Percentiles rank a stretch among this genome's conserved stretches.
Conservation (phyloP, 495 filamentous ascomycete genomes). For the Penicillium coprophilum region DNA sequence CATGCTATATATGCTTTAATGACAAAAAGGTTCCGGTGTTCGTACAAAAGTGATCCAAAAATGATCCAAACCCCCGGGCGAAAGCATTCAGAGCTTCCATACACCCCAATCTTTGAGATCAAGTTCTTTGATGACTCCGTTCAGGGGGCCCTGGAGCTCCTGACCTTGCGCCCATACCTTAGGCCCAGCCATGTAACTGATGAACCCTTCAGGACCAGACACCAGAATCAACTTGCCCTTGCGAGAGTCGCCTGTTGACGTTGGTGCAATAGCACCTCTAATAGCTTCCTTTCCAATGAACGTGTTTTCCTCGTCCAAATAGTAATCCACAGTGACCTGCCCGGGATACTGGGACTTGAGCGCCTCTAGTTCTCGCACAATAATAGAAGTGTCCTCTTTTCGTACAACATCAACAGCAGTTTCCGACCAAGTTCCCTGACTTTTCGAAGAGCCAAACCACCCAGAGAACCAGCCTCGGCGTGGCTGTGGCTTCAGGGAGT, state of each 20-base stretch:
- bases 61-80: constrained; percentile 2
- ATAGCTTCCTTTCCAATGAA: constrained; percentile 59
- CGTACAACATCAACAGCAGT: background rate
- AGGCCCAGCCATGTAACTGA: constrained; percentile 71
- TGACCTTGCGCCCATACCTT: constrained; percentile 70
- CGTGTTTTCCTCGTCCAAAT: constrained; percentile 71
- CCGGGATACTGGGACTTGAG: constrained; percentile 55
- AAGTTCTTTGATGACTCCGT: constrained; percentile 54
- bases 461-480: constrained; percentile 36
- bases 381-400: constrained; percentile 27
- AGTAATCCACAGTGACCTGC: constrained; percentile 65
- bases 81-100: constrained; percentile 55
- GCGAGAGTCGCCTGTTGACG: constrained; percentile 16
- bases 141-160: constrained; percentile 68
- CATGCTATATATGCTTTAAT: constrained; percentile 20
- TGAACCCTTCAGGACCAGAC: constrained; percentile 88
- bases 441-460: constrained; percentile 24
- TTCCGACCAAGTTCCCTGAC: background rate
- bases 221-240: constrained; percentile 67
- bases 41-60: constrained; percentile 6
- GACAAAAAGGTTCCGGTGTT: constrained; percentile 10
- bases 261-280: constrained; percentile 30
- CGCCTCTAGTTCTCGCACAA: constrained; percentile 62
- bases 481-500: constrained; percentile 23
- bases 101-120: constrained; percentile 57